A percentile compares a stretch with the other conserved stretches of the same genome.
Evolutionary conservation across 2,329 filamentous ascomycete species (phyloP).

Genomic region (Pestalotiopsis sp.): DNA sequence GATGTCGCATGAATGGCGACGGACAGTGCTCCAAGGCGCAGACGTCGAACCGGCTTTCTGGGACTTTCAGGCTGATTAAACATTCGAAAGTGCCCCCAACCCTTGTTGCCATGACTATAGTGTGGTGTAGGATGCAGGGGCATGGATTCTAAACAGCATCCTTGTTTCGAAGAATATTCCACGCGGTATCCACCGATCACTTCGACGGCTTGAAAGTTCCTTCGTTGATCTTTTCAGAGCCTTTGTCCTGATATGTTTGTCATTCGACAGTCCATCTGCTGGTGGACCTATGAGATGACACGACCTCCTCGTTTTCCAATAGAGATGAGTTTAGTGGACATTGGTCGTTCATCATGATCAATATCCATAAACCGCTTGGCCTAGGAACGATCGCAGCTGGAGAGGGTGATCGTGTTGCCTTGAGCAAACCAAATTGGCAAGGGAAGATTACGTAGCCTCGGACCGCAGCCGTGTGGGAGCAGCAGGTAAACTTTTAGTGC

Average conservation of each 20-base stretch:
- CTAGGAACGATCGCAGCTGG: too few species aligned
- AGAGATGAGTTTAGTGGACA: too few species aligned
- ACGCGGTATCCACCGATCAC: not conserved
- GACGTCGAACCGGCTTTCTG: conserved; percentile 1
- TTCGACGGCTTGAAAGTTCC: not conserved
- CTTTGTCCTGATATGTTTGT: not conserved
- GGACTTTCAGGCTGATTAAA: not conserved
- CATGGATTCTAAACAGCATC: not conserved
- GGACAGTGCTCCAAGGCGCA: not conserved
- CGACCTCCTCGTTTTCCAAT: too few species aligned
- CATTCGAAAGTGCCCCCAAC: not conserved
- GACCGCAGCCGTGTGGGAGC: not conserved
- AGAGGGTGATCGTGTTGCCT: not conserved
- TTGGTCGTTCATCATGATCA: too few species aligned
- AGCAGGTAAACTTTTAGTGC: not conserved
- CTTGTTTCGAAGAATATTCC: not conserved
- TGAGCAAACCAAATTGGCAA: not conserved
- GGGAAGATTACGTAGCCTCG: not conserved
- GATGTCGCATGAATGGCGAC: not conserved
- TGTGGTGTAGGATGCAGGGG: not conserved
- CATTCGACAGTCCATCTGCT: not conserved
- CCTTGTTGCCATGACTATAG: not conserved
- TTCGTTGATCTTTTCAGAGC: not conserved
- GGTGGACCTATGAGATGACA: too few species aligned
- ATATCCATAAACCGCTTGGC: too few species aligned